Base-by-base conservation (phyloP, 75 land plant genomes). In the Cupressus sempervirens region DNA sequence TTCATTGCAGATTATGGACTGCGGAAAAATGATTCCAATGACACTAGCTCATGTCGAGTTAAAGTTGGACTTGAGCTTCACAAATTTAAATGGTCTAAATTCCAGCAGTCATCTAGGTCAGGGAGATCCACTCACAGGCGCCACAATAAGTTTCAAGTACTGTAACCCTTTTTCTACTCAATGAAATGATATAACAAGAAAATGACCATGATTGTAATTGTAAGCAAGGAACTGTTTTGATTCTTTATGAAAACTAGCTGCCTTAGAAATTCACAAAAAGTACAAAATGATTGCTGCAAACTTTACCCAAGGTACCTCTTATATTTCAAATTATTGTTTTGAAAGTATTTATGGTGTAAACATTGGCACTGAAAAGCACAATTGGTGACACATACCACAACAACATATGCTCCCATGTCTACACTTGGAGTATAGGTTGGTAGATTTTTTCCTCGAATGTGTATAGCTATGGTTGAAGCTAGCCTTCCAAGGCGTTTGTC, bases 391-490 rank as follows among this genome's bases (percentile, higher is more conserved):
- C 95, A 56, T 90, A 97, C 99, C 92, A 97, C 98, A 82, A 97
- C 92, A 26, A 97, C 98, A 85, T 89, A 96, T 5, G 99, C 93
- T n/a, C 99, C 99, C 99, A 97, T 97, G 91, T 97, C 99, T 58
- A 96, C 94, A 90, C 94, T 91, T 12, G 98, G 99, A 84, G 99
- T 95, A 76, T 83, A 97, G 20, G 95, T 89, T 10, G 96, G 85
- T 54, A 95, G 80, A 84, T 97, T 88, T 85, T 97, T 97, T 43
- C 99, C 99, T 34, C 99, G 93, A 26, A 97, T 95, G 76, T 97
- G 89, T 32, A 94, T 91, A 1, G 99, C 99, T 74, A 97, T 91
- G 12, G 99, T 92, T 30, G 98, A 94, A 15, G 99, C 99, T 18
- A 97, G 88, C 83, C 99, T 89, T 18, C 99, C 99, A 6, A 97